Base-by-base conservation (phyloP, 345 rosid species). In the Balakata baccata region DNA sequence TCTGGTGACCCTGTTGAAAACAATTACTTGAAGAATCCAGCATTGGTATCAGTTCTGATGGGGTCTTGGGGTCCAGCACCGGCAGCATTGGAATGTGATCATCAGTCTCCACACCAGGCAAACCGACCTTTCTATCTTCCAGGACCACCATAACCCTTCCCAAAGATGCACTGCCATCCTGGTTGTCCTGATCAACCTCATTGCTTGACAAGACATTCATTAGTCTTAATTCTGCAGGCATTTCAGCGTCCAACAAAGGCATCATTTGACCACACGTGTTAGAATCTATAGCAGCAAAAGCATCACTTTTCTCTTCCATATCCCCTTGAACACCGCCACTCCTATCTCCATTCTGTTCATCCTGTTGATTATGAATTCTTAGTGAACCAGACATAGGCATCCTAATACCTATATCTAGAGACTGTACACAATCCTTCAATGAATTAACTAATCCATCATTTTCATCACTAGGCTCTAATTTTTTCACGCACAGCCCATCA, bases 301-400 rank as follows among this genome's bases (percentile, higher is more conserved):
- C 25, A 77, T 73, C 46, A 34, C 11, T 62, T 74, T 66, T 71
- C 75, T 72, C 74, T 74, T 75, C 68, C 60, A 46, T 23, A 63
- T 37, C n/a, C 34, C 34, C 66, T 58, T 34, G 58, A 20, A 58
- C 39, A 46, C 1, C 20, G 7, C 2, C 20, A 56, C 54, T 34
- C 59, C 25, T n/a, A 34, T 41, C 76, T 64, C 53, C 75, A 43
- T 66, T 45, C 63, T 20, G 70, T 1, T 66, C 72, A 50, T 68
- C 64, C 57, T 11, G 72, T 64, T 52, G 58, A 67, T 51, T 66
- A 66, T 4, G 71, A 29, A 1, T 29, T 29, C 34, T 29, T 52
- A 9, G 18, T 0, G 43, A 59, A 39, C 66, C 76, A 58, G 49
- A 63, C 38, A 29, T 20, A 58, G 34, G 34, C 34, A 38, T 43